phyloP scores from a whole-genome alignment of 768 basidiomycete species.

The Kondoa malvinella region DNA sequence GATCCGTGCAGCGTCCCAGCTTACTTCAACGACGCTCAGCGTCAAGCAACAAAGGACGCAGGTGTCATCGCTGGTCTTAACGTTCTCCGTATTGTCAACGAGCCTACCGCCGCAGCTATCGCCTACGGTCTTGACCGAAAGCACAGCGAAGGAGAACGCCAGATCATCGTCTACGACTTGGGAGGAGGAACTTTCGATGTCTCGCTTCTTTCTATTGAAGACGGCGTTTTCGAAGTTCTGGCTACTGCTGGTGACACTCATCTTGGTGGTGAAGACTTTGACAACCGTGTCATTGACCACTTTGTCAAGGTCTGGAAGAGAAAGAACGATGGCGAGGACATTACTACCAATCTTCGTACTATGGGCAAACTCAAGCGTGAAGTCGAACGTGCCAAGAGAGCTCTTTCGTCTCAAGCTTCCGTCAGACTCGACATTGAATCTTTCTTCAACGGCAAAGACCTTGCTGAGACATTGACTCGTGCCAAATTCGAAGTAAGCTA shows the following conservation, averaged over 20 bases:
- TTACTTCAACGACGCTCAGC: constrained; percentile 75
- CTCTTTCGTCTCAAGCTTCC: constrained; percentile 72
- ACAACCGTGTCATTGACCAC: constrained; percentile 81
- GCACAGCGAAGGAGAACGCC: constrained; percentile 55
- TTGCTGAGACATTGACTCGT: constrained; percentile 87
- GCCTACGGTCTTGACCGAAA: constrained; percentile 97
- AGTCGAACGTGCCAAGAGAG: constrained; percentile 90
- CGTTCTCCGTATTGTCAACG: constrained; percentile 94
- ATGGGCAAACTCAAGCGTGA: constrained; percentile 84
- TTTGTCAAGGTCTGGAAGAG: constrained; percentile 75
- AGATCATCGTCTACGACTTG: constrained; percentile 95
- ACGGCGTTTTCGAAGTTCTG: constrained; percentile 77
- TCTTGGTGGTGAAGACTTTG: constrained; percentile 89
- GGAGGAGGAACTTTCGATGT: constrained; percentile 99
- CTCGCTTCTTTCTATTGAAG: constrained; percentile 82
- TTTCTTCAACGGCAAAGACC: constrained; percentile 91
- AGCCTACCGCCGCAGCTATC: constrained; percentile 92
- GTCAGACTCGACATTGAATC: constrained; percentile 87
- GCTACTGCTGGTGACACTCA: constrained; percentile 89
- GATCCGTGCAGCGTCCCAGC: background rate
- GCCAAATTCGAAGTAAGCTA: constrained; percentile 67
- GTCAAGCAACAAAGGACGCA: constrained; percentile 96
- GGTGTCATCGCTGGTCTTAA: constrained; percentile 85
- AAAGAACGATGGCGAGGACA: constrained; percentile 66
- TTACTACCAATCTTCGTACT: constrained; percentile 51